Percentiles rank a stretch among this genome's conserved stretches.
Evolutionary conservation across 306 rosid genomes (phyloP).

Genomic region (Elaeagnus macrophylla): DNA sequence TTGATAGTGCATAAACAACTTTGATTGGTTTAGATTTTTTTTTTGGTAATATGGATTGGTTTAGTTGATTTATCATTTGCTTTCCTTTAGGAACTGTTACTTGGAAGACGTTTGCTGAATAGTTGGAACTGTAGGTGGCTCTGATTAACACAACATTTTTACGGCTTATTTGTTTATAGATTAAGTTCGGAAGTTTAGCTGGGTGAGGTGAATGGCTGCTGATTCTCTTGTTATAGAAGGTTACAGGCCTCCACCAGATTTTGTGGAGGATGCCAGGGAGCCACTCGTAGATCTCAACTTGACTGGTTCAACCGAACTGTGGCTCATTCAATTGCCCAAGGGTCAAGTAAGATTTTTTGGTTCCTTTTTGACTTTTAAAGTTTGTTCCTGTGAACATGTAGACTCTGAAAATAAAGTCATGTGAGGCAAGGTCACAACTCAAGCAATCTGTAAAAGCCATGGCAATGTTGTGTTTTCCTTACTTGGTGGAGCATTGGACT

Average conservation of each 20-base stretch:
- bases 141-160: neutral
- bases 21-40: too few relatives aligned
- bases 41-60: neutral
- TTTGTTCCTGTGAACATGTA: neutral
- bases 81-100: neutral
- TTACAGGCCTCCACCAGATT: conserved; percentile 51
- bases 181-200: neutral
- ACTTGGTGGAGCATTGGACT: too few relatives aligned
- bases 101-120: neutral
- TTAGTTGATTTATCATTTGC: neutral
- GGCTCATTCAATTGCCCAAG: conserved; percentile 63
- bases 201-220: conserved; percentile 4
- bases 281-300: conserved; percentile 36
- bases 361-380: too few relatives aligned
- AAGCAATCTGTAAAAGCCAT: too few relatives aligned
- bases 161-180: neutral
- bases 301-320: conserved; percentile 49
- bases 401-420: neutral
- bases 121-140: neutral
- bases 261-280: conserved; percentile 32
- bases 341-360: conserved; percentile 36
- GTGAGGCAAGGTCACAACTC: too few relatives aligned
- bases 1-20: too few relatives aligned
- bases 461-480: too few relatives aligned
- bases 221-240: too few relatives aligned